Evolutionary conservation across 352 stramenopile genomes (phyloP).

Genomic region (Pythium scleroteichum): DNA sequence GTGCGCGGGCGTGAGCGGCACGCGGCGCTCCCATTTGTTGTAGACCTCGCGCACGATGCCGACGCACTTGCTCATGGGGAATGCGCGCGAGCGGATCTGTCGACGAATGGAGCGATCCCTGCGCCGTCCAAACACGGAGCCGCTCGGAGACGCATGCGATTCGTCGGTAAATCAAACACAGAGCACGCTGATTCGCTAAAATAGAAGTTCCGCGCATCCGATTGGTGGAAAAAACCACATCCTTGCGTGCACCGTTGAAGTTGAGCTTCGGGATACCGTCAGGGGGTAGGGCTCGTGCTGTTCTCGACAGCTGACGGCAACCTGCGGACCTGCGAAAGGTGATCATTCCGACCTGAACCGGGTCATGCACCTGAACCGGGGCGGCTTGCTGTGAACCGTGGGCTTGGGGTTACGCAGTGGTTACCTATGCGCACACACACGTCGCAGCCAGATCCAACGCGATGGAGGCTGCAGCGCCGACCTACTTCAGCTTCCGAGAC

Average conservation of each 20-base stretch:
- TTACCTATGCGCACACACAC: not conserved
- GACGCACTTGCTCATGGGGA: conserved; percentile 51
- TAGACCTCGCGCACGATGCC: conserved; percentile 94
- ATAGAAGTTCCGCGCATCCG: not conserved
- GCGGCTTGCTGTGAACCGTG: not conserved
- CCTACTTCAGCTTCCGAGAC: conserved; percentile 71
- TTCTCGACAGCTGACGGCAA: not conserved
- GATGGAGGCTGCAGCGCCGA: not conserved
- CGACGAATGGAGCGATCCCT: conserved; percentile 12
- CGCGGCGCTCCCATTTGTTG: conserved; percentile 95
- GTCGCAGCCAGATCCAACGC: not conserved
- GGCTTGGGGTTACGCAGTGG: not conserved
- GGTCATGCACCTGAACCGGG: not conserved
- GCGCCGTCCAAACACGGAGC: conserved; percentile 2
- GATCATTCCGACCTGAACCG: conserved; percentile 2
- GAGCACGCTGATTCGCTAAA: conserved; percentile 5
- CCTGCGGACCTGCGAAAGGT: not conserved
- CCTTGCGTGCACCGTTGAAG: conserved; percentile 16
- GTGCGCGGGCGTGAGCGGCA: conserved; percentile 89
- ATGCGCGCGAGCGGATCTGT: conserved; percentile 8
- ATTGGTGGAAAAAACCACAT: conserved; percentile 16
- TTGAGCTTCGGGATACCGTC: conserved; percentile 11
- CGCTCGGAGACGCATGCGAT: not conserved
- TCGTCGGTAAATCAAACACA: not conserved
- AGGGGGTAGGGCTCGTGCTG: not conserved